Conservation (phyloP, 1,284 basidiomycete genomes). For the Trichosporon ovoides region DNA sequence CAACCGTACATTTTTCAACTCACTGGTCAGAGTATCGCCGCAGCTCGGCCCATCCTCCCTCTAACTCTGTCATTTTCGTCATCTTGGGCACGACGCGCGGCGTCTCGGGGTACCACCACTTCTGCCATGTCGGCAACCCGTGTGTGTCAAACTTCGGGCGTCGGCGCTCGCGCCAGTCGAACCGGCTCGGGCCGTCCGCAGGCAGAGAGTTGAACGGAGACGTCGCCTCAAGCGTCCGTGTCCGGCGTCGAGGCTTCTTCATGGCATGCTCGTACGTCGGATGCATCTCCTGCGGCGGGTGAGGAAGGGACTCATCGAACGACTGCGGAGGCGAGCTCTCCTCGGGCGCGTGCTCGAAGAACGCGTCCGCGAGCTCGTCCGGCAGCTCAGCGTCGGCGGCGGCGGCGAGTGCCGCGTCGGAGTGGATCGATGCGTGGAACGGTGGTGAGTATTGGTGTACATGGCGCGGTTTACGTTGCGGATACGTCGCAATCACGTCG, state of each 20-base stretch:
- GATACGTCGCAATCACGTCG: not conserved
- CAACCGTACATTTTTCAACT: conserved; percentile 10
- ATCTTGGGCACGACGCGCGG: conserved; percentile 46
- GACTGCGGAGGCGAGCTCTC: not conserved
- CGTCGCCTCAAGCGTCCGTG: not conserved
- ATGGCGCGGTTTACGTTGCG: not conserved
- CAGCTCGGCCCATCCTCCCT: conserved; percentile 52
- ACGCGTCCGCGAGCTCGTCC: not conserved
- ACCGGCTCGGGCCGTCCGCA: conserved; percentile 30
- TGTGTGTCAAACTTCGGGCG: conserved; percentile 3
- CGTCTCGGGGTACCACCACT: conserved; percentile 26
- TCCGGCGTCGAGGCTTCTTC: conserved; percentile 12
- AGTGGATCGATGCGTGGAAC: not conserved
- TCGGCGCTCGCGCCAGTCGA: conserved; percentile 35
- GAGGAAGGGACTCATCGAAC: not conserved
- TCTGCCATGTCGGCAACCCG: conserved; percentile 6
- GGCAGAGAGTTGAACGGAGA: conserved; percentile 9
- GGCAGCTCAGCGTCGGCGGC: not conserved
- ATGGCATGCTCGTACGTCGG: conserved; percentile 11
- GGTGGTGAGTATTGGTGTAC: not conserved
- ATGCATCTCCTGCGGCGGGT: not conserved
- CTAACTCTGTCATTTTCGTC: conserved; percentile 40
- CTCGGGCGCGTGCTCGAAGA: conserved; percentile 1
- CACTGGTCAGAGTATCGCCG: conserved; percentile 35
- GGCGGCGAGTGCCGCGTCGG: not conserved